Evolutionary conservation across 257 asterid species (phyloP).

Genomic region (Datura wrightii): DNA sequence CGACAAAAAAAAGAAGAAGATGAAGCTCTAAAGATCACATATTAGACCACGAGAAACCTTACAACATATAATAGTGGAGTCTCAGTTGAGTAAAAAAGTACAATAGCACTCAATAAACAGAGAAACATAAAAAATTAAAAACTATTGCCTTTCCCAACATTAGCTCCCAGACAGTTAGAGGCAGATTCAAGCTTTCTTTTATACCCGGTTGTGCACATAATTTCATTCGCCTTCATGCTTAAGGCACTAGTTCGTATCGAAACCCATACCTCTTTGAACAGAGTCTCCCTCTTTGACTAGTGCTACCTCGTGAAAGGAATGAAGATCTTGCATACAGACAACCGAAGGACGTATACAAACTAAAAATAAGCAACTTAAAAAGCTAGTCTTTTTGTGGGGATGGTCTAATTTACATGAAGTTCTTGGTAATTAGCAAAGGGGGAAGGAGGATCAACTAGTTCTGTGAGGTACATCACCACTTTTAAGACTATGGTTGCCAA

Average conservation of each 20-base stretch:
- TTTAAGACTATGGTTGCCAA: not conserved
- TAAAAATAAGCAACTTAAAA: not conserved
- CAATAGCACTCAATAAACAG: not conserved
- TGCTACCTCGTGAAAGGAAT: not conserved
- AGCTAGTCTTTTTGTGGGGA: not conserved
- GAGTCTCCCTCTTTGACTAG: not conserved
- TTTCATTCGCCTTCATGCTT: not conserved
- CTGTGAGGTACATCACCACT: not conserved
- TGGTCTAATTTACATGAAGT: not conserved
- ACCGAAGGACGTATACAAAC: not conserved
- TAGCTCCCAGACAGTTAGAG: not conserved
- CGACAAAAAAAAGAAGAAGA: not conserved
- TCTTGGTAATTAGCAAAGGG: not conserved
- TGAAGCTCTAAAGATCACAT: not conserved
- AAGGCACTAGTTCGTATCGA: not conserved
- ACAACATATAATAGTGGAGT: not conserved
- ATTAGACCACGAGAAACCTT: not conserved
- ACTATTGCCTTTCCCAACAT: not conserved
- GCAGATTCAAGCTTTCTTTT: not conserved
- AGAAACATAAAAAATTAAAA: not conserved
- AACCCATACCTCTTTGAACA: not conserved
- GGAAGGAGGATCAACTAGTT: slow-evolving; percentile 17
- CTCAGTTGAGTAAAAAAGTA: not conserved
- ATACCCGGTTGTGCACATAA: not conserved
- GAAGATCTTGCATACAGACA: not conserved